Base-by-base conservation (phyloP, 352 stramenopile genomes). In the Albugo laibachii region DNA sequence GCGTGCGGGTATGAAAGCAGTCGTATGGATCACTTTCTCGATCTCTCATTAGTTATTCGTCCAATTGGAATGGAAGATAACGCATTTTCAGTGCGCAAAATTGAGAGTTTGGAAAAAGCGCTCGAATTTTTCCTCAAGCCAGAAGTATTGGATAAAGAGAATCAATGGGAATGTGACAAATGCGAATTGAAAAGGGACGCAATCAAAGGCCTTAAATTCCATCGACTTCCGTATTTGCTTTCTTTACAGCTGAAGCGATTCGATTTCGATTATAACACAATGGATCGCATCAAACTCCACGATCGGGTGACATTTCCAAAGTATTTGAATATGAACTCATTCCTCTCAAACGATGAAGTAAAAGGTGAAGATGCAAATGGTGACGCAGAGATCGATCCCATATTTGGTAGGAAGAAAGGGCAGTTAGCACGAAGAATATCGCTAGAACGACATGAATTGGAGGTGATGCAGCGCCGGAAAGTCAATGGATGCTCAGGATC, bases 181-280 rank as follows among this genome's bases (percentile, higher is more conserved):
- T 87, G 75, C 46, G 60, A 79, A 44, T 66, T 62, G n/a, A 93
- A 93, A 52, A 60, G 75, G 24, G 78, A 94, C 48, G 83, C 80
- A 1, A 88, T 93, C 51, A 94, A 94, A 50, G 82, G 83, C 13
- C 65, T 92, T 47, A 92, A 92, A 56, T 89, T 95, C 43, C 68
- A 65, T 16, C 81, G 83, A 45, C 60, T 94, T 43, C 83, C 83
- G 20, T 88, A 93, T 52, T 52, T 95, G 49, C 58, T 95, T 39
- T 89, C 81, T 41, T 57, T 95, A 21, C 83, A 95, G 56, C 65
- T 95, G 16, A 94, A 95, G 54, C 80, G 83, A 36, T 95, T 62
- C 44, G 83, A 93, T 52, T 93, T 93, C 67, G 83, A 95, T 59
- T 95, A 92, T 47, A 62, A 69, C 19, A 91, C 77, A n/a, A 77